Base-by-base conservation (phyloP, 1,284 basidiomycete genomes). In the Trametes pubescens region DNA sequence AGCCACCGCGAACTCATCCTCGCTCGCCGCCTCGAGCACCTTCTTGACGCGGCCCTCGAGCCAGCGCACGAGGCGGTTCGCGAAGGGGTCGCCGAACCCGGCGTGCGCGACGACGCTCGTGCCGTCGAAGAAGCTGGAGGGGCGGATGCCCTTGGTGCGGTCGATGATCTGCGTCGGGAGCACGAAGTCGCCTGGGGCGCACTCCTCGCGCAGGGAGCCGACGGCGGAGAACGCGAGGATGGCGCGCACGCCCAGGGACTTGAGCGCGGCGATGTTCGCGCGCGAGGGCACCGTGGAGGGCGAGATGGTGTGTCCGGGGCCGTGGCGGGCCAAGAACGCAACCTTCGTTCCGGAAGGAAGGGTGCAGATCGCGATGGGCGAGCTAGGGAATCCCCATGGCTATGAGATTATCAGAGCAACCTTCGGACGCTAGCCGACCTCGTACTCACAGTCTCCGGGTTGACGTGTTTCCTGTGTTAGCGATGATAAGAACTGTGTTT, bases 191-290 rank as follows among this genome's bases (percentile, higher is more conserved):
- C 95, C 94, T 0, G 94, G 94, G n/a, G 86, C 78, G 74, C 99
- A 95, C 72, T 98, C 95, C 78, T 99, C 97, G 51, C 95, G 85
- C 47, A 99, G 85, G n/a, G 93, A 96, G 40, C 97, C 97, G 48
- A 99, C 97, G 9, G 97, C 97, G 18, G 91, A 94, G 82, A 99
- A 99, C 2, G 96, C 95, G 65, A 99, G 83, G 72, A 99, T 88
- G 46, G 90, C 92, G 65, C 91, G 87, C 16, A 95, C 93, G 57
- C 97, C 97, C 67, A 99, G 84, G 57, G 88, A 89, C 81, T 99
- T 99, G 71, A 99, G 85, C 0, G 96, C 96, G 16, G 96, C 93
- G 74, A 99, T 96, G 84, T 99, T 99, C 68, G 96, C 97, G 56
- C 94, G 89, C 2, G 84, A 80, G 44, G 95, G 95, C 1, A 98